A percentile compares a stretch with the other conserved stretches of the same genome.
phyloP scores from a whole-genome alignment of 495 filamentous ascomycete species.

The Podospora fimiseda region DNA sequence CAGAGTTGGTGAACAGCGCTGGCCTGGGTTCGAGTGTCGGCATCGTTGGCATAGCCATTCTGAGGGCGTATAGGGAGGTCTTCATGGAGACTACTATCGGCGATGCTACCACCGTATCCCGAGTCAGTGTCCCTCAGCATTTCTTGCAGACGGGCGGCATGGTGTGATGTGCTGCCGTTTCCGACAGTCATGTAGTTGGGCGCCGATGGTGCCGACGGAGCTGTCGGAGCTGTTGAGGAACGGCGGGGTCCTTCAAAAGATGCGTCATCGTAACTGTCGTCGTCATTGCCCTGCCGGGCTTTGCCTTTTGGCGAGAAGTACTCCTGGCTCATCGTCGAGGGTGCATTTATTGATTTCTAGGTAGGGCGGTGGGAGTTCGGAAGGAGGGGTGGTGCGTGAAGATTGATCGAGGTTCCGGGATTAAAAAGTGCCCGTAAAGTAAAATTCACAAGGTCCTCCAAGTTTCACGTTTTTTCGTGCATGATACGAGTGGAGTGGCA shows the following conservation, averaged over 20 bases:
- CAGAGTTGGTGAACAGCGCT: slow-evolving; percentile 46
- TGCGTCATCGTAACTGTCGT: slow-evolving; percentile 16
- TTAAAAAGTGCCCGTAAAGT: no score
- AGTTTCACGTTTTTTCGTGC: no score
- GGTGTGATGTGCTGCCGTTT: slow-evolving; percentile 70
- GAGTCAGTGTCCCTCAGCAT: slow-evolving; percentile 73
- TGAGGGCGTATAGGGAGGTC: slow-evolving; percentile 51
- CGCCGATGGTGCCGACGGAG: slow-evolving; percentile 24
- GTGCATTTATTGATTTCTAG: slow-evolving; percentile 4
- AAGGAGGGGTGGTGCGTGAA: slow-evolving; percentile 1
- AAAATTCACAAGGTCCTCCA: no score
- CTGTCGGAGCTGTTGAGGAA: slow-evolving; percentile 2
- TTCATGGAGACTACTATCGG: slow-evolving; percentile 51
- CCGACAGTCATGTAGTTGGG: slow-evolving; percentile 86
- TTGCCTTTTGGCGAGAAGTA: slow-evolving; percentile 48
- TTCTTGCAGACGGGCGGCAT: slow-evolving; percentile 57
- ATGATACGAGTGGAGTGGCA: no score
- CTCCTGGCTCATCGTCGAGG: slow-evolving; percentile 65
- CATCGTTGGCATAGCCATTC: slow-evolving; percentile 18
- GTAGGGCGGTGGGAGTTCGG: slow-evolving; percentile 1
- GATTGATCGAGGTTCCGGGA: no score
- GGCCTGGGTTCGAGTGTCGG: slow-evolving; percentile 39
- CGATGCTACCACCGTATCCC: slow-evolving; percentile 77
- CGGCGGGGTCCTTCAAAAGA: slow-evolving; percentile 3
- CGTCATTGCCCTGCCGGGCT: slow-evolving; percentile 16